Evolutionary conservation across 2,329 filamentous ascomycete genomes (phyloP).

Genomic region (Penicillium hordei): DNA sequence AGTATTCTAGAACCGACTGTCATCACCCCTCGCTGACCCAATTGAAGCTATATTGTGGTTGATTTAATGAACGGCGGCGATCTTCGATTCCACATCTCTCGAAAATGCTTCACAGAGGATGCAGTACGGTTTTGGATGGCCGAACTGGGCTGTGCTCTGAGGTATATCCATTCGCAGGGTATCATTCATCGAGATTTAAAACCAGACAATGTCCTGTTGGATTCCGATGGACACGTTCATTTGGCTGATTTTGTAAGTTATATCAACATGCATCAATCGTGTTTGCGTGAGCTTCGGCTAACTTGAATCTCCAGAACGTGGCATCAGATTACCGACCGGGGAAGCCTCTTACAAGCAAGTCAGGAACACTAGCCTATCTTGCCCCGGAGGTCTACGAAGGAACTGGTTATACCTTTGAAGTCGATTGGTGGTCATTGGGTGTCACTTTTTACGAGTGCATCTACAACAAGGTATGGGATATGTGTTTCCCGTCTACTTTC

Average conservation of each 20-base stretch:
- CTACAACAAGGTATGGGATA: slow-evolving; percentile 76
- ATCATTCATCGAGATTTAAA: slow-evolving; percentile 92
- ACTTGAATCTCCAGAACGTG: slow-evolving; percentile 67
- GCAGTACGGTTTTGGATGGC: slow-evolving; percentile 97
- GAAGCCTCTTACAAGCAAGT: slow-evolving; percentile 88
- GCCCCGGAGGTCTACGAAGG: slow-evolving; percentile 94
- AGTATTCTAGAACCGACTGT: slow-evolving; percentile 32
- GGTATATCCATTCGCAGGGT: slow-evolving; percentile 80
- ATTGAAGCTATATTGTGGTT: slow-evolving; percentile 79
- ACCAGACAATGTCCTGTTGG: slow-evolving; percentile 85
- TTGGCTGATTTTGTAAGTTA: slow-evolving; percentile 87
- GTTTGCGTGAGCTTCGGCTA: slow-evolving; percentile 4
- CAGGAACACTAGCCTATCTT: slow-evolving; percentile 91
- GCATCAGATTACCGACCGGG: slow-evolving; percentile 86
- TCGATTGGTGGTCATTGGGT: slow-evolving; percentile 98
- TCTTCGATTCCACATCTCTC: slow-evolving; percentile 92
- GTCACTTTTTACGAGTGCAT: slow-evolving; percentile 99
- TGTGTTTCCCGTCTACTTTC: background rate
- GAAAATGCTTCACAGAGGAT: slow-evolving; percentile 97
- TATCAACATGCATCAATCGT: background rate
- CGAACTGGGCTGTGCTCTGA: slow-evolving; percentile 85
- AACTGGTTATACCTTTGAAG: slow-evolving; percentile 81
- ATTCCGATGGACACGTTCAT: slow-evolving; percentile 90
- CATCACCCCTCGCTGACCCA: slow-evolving; percentile 23
- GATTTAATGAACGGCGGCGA: slow-evolving; percentile 98